Percentiles rank a stretch among this genome's conserved stretches.
Conservation (phyloP, 208 protist species). For the Angomonas desouzai region DNA sequence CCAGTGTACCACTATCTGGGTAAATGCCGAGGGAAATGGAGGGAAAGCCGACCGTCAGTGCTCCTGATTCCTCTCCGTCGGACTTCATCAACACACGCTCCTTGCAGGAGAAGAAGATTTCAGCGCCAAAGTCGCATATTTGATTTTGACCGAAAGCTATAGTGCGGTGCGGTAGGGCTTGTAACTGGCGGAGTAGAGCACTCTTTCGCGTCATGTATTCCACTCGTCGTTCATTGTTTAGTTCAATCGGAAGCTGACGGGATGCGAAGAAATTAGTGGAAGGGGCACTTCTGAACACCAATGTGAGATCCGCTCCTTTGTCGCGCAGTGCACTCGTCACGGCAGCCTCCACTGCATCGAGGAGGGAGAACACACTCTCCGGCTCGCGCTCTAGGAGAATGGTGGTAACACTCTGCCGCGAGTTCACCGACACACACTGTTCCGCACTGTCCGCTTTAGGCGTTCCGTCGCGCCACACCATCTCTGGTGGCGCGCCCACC, state of each 20-base stretch:
- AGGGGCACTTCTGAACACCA: conserved; percentile 31
- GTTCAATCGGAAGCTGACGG: conserved; percentile 33
- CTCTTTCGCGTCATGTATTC: conserved; percentile 34
- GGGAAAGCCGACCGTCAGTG: conserved; percentile 35
- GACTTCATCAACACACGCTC: background rate
- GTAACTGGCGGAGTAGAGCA: conserved; percentile 29
- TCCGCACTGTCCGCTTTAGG: background rate
- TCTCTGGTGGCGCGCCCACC: background rate
- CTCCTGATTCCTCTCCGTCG: background rate
- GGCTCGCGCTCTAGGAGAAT: background rate
- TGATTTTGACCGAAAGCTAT: conserved; percentile 27
- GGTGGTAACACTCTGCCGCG: background rate
- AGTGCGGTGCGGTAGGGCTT: conserved; percentile 21
- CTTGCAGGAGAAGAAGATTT: conserved; percentile 73
- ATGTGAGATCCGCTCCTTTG: background rate
- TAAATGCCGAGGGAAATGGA: conserved; percentile 28
- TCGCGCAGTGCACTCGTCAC: background rate
- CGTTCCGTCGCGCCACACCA: background rate
- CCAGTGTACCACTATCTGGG: conserved; percentile 29
- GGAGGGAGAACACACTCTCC: background rate
- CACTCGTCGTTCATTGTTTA: conserved; percentile 32
- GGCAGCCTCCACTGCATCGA: background rate
- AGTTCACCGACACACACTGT: background rate
- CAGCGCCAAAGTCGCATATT: conserved; percentile 65
- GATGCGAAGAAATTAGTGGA: conserved; percentile 51